Conservation (phyloP, 2,329 filamentous ascomycete genomes). For the Lecanicillium sp. region DNA sequence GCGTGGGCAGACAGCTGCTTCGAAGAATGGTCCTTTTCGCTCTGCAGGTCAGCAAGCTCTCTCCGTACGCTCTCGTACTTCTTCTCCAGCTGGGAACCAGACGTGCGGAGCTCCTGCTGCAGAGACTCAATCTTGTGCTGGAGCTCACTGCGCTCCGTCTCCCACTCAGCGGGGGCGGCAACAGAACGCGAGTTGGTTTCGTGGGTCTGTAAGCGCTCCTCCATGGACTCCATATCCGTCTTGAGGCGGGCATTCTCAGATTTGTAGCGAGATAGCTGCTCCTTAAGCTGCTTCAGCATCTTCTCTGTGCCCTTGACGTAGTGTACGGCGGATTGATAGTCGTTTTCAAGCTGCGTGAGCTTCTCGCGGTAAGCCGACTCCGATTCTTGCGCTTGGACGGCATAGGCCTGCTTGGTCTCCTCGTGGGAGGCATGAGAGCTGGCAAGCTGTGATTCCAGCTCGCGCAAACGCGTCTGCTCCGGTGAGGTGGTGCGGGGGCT, state of each 20-base stretch:
- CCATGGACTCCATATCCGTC: conserved; percentile 66
- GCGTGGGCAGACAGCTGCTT: conserved; percentile 54
- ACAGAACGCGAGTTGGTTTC: conserved; percentile 16
- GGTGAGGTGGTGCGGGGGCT: conserved; percentile 69
- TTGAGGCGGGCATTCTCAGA: conserved; percentile 76
- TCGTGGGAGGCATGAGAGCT: conserved; percentile 73
- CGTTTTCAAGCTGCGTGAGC: conserved; percentile 86
- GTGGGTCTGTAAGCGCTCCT: conserved; percentile 40
- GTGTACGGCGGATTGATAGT: conserved; percentile 95
- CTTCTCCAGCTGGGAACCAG: conserved; percentile 62
- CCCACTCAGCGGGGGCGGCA: conserved; percentile 57
- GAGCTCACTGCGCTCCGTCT: conserved; percentile 63
- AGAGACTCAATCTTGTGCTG: conserved; percentile 62
- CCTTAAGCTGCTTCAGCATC: conserved; percentile 98
- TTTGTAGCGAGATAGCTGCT: conserved; percentile 92
- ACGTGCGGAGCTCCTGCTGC: conserved; percentile 61
- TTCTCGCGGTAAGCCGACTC: conserved; percentile 89
- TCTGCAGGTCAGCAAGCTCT: conserved; percentile 60
- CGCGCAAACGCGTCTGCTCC: conserved; percentile 70
- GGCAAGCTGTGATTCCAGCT: conserved; percentile 84
- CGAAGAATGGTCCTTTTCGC: conserved; percentile 60
- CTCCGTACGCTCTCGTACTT: conserved; percentile 62
- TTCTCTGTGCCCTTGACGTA: conserved; percentile 98
- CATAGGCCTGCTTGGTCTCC: conserved; percentile 72
- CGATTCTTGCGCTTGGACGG: conserved; percentile 77